Evolutionary conservation across 2,329 filamentous ascomycete species (phyloP).

Genomic region (Didymella keratinophila): DNA sequence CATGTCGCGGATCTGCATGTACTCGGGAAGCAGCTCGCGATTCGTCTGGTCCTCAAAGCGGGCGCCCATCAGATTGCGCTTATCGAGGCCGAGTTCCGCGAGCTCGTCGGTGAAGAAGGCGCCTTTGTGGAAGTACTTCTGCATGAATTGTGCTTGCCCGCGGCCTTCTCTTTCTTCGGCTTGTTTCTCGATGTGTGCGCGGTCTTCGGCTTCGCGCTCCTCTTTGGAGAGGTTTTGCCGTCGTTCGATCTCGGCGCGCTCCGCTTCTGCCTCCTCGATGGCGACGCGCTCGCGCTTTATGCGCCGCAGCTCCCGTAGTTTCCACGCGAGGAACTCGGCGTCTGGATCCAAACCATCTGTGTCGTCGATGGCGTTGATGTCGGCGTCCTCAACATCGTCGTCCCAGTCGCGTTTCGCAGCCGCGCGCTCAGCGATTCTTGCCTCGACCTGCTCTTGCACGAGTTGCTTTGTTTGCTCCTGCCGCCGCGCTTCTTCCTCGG

Average conservation of each 20-base stretch:
- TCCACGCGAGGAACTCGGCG: constrained; percentile 92
- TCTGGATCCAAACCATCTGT: constrained; percentile 86
- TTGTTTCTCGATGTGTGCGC: constrained; percentile 77
- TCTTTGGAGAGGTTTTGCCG: constrained; percentile 85
- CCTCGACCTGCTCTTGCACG: constrained; percentile 87
- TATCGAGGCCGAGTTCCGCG: constrained; percentile 75
- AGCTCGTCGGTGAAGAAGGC: constrained; percentile 91
- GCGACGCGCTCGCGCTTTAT: constrained; percentile 85
- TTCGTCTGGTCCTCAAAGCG: constrained; percentile 85
- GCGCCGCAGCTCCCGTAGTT: constrained; percentile 86
- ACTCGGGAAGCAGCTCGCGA: constrained; percentile 84
- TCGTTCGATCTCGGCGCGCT: constrained; percentile 88
- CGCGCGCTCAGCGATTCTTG: constrained; percentile 76
- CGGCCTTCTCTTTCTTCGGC: constrained; percentile 76
- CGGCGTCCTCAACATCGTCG: constrained; percentile 68
- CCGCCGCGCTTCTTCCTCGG: constrained; percentile 64
- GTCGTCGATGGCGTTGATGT: constrained; percentile 82
- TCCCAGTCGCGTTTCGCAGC: constrained; percentile 89
- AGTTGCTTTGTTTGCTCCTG: constrained; percentile 78
- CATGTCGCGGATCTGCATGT: constrained; percentile 92
- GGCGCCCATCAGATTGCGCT: constrained; percentile 85
- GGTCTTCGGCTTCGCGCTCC: constrained; percentile 86
- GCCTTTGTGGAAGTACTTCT: constrained; percentile 96
- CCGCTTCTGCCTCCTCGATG: constrained; percentile 83
- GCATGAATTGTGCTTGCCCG: constrained; percentile 88